Evolutionary conservation across 2,329 filamentous ascomycete species (phyloP), one percentile per base, ranked within the genome.

Genomic region (Leptographium radiaticola): DNA sequence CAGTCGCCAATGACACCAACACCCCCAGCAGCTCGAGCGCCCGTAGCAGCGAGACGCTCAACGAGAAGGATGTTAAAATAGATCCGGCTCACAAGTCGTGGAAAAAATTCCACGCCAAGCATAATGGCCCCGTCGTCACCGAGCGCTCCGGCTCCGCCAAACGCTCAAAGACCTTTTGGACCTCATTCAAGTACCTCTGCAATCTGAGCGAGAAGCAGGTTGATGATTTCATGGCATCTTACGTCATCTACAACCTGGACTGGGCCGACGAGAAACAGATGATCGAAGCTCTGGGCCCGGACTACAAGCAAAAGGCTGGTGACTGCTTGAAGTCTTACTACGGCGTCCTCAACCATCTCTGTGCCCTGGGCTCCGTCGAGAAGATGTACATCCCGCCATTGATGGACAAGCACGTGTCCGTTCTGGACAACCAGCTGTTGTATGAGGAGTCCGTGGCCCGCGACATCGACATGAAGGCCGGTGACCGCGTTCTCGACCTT

Each of bases 301-400:
- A 75, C 56, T 78, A 77, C 61, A 71, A 72, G 59, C 61, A 71
- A 43, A 72, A 70, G 43, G 73, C 77, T 15, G 75, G 75, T 53
- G 72, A 74, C 56, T 75, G 74, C 54, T 68, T 78, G 52, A 68
- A 70, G 51, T 63, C 74, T 12, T 78, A 78, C 61, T 78, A 78
- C 56, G 74, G 74, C 34, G 73, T 77, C 15, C 64, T 77, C 36
- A 77, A 78, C 60, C 75, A 77, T 55, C 69, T 78, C 12, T 78
- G 75, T 61, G 75, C 74, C 31, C 68, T 77, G 12, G 75, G 75
- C 38, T 73, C 76, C 45, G 74, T 77, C n/a, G 75, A 77, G 61
- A 77, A 77, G 64, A 78, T 78, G 75, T 78, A 77, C 62, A 77
- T 77, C 53, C 75, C 75, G 13, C 75, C 75, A 2, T 68, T 73